Base-by-base conservation (phyloP, 768 basidiomycete species). In the Boletus bicolor region DNA sequence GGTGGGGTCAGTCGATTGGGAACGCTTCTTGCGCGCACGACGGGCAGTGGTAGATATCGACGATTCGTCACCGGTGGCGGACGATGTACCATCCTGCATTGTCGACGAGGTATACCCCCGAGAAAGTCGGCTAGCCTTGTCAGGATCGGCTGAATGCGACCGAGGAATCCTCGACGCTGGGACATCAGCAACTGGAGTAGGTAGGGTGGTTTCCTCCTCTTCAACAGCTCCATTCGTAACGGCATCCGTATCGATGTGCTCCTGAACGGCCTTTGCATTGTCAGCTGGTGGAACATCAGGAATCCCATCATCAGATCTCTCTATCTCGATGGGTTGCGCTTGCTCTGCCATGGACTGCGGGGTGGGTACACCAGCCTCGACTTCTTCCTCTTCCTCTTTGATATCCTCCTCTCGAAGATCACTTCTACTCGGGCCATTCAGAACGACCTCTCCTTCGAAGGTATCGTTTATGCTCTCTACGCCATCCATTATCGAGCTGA, bases 131-230 rank as follows among this genome's bases (percentile, higher is more conserved):
- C 75, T 75, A 21, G 80, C 73, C 62, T 77, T 84, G 70, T 85
- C 86, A 7, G 87, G 88, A 67, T 91, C 89, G 9, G 84, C 89
- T 9, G 91, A 93, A 55, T 89, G 89, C 6, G 91, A 91, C 21
- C 91, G 87, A 39, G 81, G 85, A 46, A 89, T 78, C 41, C 86
- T 79, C 26, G 76, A 64, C 30, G 74, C 38, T 39, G 72, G 67
- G 37, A 69, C 42, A 32, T 72, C 73, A 3, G 76, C 72, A 14
- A 75, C 58, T 7, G 80, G 76, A n/a, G 80, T 77, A 26, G 71
- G 63, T 5, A 73, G 42, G 17, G 67, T 51, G 4, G 61, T 54
- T 4, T 67, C 72, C n/a, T 72, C 71, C 42, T 68, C 70, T 38
- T 70, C 70, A 4, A 51, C 59, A 42, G 52, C 53, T 4, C 60